A percentile compares a stretch with the other conserved stretches of the same genome.
Conservation (phyloP, 805 yeast species). For the Wickerhamiella alocasiicola region DNA sequence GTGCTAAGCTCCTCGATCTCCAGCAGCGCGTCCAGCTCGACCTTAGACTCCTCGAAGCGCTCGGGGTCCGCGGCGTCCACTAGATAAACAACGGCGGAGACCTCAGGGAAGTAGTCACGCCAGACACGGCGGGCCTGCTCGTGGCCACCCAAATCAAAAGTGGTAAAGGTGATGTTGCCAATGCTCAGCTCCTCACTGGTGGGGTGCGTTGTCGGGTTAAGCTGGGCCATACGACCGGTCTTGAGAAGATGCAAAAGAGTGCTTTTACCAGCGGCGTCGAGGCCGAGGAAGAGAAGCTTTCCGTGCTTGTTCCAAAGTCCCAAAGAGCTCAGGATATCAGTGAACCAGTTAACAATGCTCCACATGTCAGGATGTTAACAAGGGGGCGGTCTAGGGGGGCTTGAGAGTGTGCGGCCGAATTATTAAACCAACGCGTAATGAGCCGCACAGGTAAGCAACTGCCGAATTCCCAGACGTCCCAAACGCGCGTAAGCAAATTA, state of each 20-base stretch:
- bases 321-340: conserved; percentile 63
- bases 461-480: neutral
- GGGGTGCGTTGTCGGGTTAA: conserved; percentile 97
- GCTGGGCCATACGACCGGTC: conserved; percentile 94
- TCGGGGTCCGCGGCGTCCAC: conserved; percentile 97
- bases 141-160: conserved; percentile 98
- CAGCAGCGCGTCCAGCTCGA: conserved; percentile 86
- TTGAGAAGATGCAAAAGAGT: conserved; percentile 73
- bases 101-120: conserved; percentile 99
- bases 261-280: conserved; percentile 97
- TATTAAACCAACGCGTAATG: neutral
- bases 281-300: conserved; percentile 86
- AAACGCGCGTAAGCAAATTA: too few species aligned
- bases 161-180: conserved; percentile 92
- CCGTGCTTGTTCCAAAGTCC: conserved; percentile 93
- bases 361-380: conserved; percentile 7
- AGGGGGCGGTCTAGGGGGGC: too few species aligned
- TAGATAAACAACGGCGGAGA: conserved; percentile 88
- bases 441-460: neutral
- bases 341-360: conserved; percentile 32
- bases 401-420: neutral
- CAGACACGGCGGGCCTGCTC: conserved; percentile 97
- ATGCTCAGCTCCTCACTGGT: conserved; percentile 94
- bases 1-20: conserved; percentile 78
- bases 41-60: conserved; percentile 87